Base-by-base conservation (phyloP, 2,329 filamentous ascomycete genomes). In the Talaromyces sp. region DNA sequence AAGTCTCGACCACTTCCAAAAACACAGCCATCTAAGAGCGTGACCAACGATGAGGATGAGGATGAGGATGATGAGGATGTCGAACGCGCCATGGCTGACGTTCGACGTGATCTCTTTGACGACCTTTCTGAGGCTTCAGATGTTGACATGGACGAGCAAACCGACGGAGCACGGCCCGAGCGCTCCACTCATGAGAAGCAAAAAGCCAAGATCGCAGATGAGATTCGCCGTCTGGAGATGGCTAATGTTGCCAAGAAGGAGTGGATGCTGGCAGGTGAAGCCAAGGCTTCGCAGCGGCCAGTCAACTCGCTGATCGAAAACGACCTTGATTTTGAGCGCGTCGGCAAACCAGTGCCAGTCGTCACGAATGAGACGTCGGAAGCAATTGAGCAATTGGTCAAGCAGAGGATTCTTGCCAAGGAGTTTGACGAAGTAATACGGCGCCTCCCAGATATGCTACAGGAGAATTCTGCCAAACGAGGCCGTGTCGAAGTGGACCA, bases 251-350 rank as follows among this genome's bases (percentile, higher is more conserved):
- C 91, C 32, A 96, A 96, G 77, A 88, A 92, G 62, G 87, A 93
- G 70, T 99, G 95, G 95, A 90, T 91, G 19, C 80, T 98, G 58
- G 85, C 89, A 10, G 95, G 95, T 71, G 95, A 99, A 81, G 93
- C 93, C 4, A 84, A 87, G 55, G 93, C 91, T 1, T 82, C 82
- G 0, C 91, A 95, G 67, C 85, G 95, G 39, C 95, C 95, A 0
- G 73, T 92, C 59, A 98, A 99, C 79, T 97, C 93, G 0, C 84
- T 99, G 2, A 85, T 99, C 1, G 93, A 98, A 72, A 87, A 98
- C 77, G 92, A 98, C 69, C 84, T 99, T 28, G 93, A 98, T 66
- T 99, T 98, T 72, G 95, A 99, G 77, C 88, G 96, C 69, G 87
- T 91, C 25, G 95, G 95, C 71, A 99, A 98, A 75, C 93, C 95